phyloP scores from a whole-genome alignment of 306 rosid species.

The Medicago arabica region DNA sequence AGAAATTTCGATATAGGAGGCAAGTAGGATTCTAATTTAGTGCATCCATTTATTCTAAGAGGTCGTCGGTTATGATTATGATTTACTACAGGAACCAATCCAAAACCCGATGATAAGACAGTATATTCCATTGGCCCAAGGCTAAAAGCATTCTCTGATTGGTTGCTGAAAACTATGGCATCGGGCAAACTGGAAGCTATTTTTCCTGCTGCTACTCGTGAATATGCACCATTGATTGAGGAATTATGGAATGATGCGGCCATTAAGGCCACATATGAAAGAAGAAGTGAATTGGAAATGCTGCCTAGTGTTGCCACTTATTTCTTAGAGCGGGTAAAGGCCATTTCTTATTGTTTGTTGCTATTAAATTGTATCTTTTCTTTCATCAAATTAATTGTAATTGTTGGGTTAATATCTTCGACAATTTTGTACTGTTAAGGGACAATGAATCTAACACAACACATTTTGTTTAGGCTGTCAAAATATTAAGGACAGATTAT shows the following conservation, averaged over 20 bases:
- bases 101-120: slow-evolving; percentile 52
- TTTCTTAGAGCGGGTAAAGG: slow-evolving; percentile 93
- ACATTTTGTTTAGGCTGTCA: slow-evolving; percentile 70
- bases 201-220: slow-evolving; percentile 99
- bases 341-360: slow-evolving; percentile 28
- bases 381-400: slow-evolving; percentile 39
- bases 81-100: slow-evolving; percentile 56
- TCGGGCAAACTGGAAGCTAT: slow-evolving; percentile 89
- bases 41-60: slow-evolving; percentile 13
- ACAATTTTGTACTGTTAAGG: slow-evolving; percentile 35
- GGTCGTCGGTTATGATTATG: slow-evolving; percentile 32
- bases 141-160: slow-evolving; percentile 93
- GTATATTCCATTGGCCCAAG: slow-evolving; percentile 83
- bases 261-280: slow-evolving; percentile 79
- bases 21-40: slow-evolving; percentile 33
- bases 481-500: slow-evolving; percentile 84
- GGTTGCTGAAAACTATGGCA: slow-evolving; percentile 98
- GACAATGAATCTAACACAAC: slow-evolving; percentile 41
- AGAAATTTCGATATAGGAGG: background rate
- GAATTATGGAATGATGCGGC: slow-evolving; percentile 95
- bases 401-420: slow-evolving; percentile 16
- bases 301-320: slow-evolving; percentile 83
- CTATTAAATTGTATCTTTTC: slow-evolving; percentile 7
- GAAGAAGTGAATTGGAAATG: slow-evolving; percentile 91
- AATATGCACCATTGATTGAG: slow-evolving; percentile 92